A percentile compares a stretch with the other conserved stretches of the same genome.
These are phyloP conservation scores for Aureobasidium sp. DNA, from an alignment of 2,329 filamentous ascomycete genomes.

Conservation along the genomic window DNA sequence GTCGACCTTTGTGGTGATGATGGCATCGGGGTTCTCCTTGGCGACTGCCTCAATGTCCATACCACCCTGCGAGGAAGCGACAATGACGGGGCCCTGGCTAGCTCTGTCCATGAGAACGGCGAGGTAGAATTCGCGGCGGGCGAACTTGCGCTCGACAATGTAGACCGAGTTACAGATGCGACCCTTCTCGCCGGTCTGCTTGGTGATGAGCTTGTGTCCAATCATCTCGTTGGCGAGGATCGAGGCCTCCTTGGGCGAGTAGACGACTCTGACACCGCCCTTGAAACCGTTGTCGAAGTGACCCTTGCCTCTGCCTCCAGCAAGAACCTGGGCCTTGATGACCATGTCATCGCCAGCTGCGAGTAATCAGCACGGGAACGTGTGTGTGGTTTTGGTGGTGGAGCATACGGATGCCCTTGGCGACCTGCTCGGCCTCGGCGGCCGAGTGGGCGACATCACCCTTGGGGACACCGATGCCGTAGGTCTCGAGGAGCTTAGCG, in stretches of 20 bases:
- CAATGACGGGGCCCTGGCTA: constrained; percentile 86
- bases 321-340: constrained; percentile 98
- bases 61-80: constrained; percentile 94
- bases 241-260: constrained; percentile 90
- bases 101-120: constrained; percentile 96
- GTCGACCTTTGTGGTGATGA: constrained; percentile 86
- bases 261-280: constrained; percentile 96
- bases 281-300: constrained; percentile 98
- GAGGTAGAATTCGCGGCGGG: constrained; percentile 97
- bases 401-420: constrained; percentile 69
- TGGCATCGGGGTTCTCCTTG: constrained; percentile 94
- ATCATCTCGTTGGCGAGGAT: constrained; percentile 99
- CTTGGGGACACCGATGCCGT: constrained; percentile 88
- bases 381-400: neutral
- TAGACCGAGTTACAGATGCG: constrained; percentile 96
- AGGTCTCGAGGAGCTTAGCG: constrained; percentile 79
- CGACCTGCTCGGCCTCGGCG: constrained; percentile 83
- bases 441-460: constrained; percentile 76
- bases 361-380: constrained; percentile 22
- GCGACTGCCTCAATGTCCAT: constrained; percentile 99
- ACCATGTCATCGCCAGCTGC: constrained; percentile 83
- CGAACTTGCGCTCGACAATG: constrained; percentile 99
- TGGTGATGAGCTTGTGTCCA: constrained; percentile 98
- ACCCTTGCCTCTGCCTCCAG: constrained; percentile 95
- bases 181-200: constrained; percentile 91